Conservation (phyloP, 768 basidiomycete genomes). For the Pulveroboletus sp. region DNA sequence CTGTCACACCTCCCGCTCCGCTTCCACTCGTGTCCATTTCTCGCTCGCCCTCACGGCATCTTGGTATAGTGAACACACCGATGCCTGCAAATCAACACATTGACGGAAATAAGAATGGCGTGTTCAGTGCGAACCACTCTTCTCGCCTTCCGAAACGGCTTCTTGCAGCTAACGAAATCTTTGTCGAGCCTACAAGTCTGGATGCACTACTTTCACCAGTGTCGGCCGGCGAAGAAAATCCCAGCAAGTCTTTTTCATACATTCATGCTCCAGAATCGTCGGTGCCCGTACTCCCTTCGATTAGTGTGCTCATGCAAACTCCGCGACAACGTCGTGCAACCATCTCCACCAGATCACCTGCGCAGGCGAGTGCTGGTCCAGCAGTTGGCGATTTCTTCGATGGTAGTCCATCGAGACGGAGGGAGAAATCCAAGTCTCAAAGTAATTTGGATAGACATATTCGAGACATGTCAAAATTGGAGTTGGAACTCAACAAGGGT, state of each 20-base stretch:
- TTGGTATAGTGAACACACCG: slow-evolving; percentile 29
- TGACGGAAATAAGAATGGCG: slow-evolving; percentile 2
- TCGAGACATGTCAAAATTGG: slow-evolving; percentile 57
- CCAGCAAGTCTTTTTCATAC: slow-evolving; percentile 22
- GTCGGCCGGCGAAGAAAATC: slow-evolving; percentile 8
- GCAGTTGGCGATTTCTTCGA: slow-evolving; percentile 32
- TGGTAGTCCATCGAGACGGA: slow-evolving; percentile 56
- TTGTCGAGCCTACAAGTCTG: slow-evolving; percentile 34
- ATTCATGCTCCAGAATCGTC: slow-evolving; percentile 18
- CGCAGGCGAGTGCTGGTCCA: slow-evolving; percentile 28
- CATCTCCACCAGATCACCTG: slow-evolving; percentile 60
- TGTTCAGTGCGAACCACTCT: slow-evolving; percentile 12
- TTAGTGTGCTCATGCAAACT: slow-evolving; percentile 26
- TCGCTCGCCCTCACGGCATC: slow-evolving; percentile 41
- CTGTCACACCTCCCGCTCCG: slow-evolving; percentile 48
- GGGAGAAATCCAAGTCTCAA: slow-evolving; percentile 63
- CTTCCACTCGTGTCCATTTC: slow-evolving; percentile 59
- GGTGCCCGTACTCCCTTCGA: slow-evolving; percentile 16
- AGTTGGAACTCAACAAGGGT: slow-evolving; percentile 64
- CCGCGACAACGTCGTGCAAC: slow-evolving; percentile 53
- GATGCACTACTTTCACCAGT: slow-evolving; percentile 22
- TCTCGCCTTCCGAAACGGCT: slow-evolving; percentile 59
- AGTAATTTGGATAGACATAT: slow-evolving; percentile 65
- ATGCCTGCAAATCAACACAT: slow-evolving; percentile 18
- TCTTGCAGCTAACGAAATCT: slow-evolving; percentile 68